A percentile compares a stretch with the other conserved stretches of the same genome.
Conservation (phyloP, 768 basidiomycete species). For the Boletellus ananas region DNA sequence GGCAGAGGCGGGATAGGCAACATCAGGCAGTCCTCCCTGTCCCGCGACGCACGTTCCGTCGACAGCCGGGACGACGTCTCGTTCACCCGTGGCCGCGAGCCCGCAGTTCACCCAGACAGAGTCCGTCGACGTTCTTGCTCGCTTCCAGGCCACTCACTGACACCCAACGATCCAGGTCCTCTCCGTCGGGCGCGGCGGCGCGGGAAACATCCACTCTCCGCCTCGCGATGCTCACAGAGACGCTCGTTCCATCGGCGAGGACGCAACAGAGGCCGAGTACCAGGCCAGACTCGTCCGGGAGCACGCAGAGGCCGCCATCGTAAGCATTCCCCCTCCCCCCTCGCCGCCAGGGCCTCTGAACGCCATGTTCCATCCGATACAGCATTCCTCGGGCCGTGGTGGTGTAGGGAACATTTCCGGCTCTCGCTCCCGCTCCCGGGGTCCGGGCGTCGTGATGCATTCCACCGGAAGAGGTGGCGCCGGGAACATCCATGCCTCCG, state of each 20-base stretch:
- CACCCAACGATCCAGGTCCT: conserved; percentile 16
- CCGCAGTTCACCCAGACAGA: conserved; percentile 32
- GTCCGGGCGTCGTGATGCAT: conserved; percentile 33
- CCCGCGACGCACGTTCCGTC: conserved; percentile 41
- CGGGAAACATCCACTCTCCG: conserved; percentile 77
- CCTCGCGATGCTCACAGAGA: conserved; percentile 48
- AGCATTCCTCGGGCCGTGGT: conserved; percentile 64
- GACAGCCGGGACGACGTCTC: conserved; percentile 53
- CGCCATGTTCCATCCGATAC: neutral
- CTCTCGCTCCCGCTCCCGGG: conserved; percentile 50
- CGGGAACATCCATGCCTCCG: conserved; percentile 48
- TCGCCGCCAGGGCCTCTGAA: neutral
- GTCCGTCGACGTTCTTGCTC: conserved; percentile 25
- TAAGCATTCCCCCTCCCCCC: conserved; percentile 22
- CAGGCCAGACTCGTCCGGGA: conserved; percentile 24
- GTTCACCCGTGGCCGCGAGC: conserved; percentile 60
- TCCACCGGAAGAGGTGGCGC: conserved; percentile 62
- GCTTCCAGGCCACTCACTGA: neutral
- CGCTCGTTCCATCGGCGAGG: conserved; percentile 26
- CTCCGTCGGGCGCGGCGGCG: conserved; percentile 75
- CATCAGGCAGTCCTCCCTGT: conserved; percentile 48
- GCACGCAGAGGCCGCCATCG: conserved; percentile 31
- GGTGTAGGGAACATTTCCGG: conserved; percentile 58
- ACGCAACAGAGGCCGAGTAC: conserved; percentile 20
- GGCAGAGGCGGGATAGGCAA: conserved; percentile 72